Percentiles rank a stretch among this genome's conserved stretches.
phyloP scores from a whole-genome alignment of 2,329 filamentous ascomycete genomes.

The Trichoderma atrobrunneum region DNA sequence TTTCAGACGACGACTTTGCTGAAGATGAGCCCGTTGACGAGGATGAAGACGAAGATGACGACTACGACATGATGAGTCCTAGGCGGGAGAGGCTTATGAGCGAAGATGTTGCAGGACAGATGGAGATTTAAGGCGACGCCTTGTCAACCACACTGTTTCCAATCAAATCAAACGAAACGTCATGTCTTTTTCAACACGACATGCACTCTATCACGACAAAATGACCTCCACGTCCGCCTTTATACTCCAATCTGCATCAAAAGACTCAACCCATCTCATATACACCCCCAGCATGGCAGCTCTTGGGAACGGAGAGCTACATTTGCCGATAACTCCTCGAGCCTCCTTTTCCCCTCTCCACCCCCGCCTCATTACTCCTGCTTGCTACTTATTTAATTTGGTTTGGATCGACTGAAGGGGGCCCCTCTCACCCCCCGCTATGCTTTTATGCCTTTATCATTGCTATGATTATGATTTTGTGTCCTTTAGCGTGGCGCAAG shows the following conservation, averaged over 20 bases:
- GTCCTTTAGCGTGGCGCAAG: conserved; percentile 29
- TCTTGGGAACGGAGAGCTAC: background rate
- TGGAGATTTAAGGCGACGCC: conserved; percentile 53
- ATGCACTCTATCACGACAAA: background rate
- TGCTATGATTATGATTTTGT: background rate
- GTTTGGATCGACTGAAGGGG: background rate
- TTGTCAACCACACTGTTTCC: background rate
- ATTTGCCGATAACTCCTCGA: background rate
- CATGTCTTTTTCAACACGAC: conserved; percentile 16
- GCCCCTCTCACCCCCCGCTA: background rate
- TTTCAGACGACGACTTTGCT: conserved; percentile 48
- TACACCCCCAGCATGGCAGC: background rate
- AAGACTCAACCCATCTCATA: background rate
- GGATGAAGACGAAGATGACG: conserved; percentile 43
- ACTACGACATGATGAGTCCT: conserved; percentile 23
- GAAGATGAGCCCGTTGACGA: conserved; percentile 40
- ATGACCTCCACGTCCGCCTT: background rate
- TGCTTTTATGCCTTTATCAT: background rate
- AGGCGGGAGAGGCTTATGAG: conserved; percentile 55
- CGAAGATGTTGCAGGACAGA: conserved; percentile 60
- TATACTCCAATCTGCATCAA: background rate
- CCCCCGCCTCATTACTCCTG: background rate
- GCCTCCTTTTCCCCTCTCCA: background rate
- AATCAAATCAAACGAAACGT: background rate
- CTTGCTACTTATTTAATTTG: conserved; percentile 11